A percentile compares a stretch with the other conserved stretches of the same genome.
phyloP scores from a whole-genome alignment of 257 asterid species.

The Nicotiana attenuata region DNA sequence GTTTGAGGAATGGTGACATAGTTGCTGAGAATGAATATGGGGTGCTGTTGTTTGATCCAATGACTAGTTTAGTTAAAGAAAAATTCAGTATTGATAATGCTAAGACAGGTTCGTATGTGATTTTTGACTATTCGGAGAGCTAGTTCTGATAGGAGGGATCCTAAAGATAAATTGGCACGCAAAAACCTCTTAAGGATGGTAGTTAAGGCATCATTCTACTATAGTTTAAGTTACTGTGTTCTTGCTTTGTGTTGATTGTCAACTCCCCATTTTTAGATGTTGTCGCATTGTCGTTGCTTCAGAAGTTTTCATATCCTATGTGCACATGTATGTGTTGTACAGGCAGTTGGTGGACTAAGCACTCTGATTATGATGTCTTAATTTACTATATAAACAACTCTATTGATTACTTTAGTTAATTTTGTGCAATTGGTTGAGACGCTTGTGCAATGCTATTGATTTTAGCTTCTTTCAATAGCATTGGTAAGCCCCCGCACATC shows the following conservation, averaged over 20 bases:
- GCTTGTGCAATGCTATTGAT: neutral
- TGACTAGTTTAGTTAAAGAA: neutral
- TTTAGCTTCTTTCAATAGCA: neutral
- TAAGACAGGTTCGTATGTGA: neutral
- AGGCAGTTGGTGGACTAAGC: neutral
- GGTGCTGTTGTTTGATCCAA: neutral
- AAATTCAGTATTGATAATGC: neutral
- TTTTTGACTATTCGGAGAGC: slow-evolving; percentile 3
- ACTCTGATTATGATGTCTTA: neutral
- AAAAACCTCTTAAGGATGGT: neutral
- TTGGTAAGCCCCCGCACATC: neutral
- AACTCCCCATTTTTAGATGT: neutral
- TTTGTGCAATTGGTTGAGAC: neutral
- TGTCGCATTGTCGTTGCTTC: neutral
- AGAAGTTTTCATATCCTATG: neutral
- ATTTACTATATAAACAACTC: neutral
- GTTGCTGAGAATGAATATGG: neutral
- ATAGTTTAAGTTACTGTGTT: neutral
- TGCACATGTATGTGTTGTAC: neutral
- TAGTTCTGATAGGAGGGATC: neutral
- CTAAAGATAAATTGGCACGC: neutral
- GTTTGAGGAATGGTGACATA: slow-evolving; percentile 15
- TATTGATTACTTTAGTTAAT: neutral
- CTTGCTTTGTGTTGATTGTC: neutral
- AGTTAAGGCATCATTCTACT: neutral